phyloP scores from a whole-genome alignment of 805 yeast genomes.

The Starmerella sp. region DNA sequence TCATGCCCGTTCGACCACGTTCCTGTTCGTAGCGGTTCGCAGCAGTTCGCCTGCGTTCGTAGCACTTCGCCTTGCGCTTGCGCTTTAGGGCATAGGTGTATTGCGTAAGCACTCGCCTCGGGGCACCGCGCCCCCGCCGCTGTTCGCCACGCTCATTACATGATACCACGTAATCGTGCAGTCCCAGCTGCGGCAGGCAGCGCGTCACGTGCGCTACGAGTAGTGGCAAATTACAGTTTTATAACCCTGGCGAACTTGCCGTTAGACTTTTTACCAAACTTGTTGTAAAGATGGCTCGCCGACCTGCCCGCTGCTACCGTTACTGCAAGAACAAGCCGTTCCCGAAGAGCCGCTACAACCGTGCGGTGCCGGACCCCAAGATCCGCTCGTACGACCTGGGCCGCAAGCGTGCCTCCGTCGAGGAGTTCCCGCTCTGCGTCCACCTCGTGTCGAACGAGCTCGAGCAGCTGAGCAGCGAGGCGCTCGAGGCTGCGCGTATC shows the following conservation, averaged over 20 bases:
- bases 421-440: slow-evolving; percentile 98
- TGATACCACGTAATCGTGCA: neutral
- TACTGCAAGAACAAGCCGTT: slow-evolving; percentile 99
- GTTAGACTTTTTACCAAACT: slow-evolving; percentile 6
- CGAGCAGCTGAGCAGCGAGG: slow-evolving; percentile 98
- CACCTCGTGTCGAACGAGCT: slow-evolving; percentile 98
- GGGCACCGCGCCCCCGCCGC: neutral
- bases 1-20: no score
- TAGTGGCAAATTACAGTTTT: slow-evolving; percentile 3
- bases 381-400: slow-evolving; percentile 98
- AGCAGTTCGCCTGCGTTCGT: no score
- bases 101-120: neutral
- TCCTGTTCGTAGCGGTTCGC: no score
- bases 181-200: neutral
- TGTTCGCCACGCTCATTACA: neutral
- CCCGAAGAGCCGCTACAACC: slow-evolving; percentile 99
- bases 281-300: slow-evolving; percentile 80
- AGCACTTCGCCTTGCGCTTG: no score
- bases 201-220: slow-evolving; percentile 1
- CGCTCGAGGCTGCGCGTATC: slow-evolving; percentile 99
- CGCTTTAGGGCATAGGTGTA: slow-evolving; percentile 4
- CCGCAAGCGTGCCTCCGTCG: slow-evolving; percentile 99
- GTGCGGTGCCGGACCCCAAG: slow-evolving; percentile 99
- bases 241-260: neutral
- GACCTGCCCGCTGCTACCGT: slow-evolving; percentile 99